Conservation (phyloP, 371 early-diverging fungal genomes). For the Mortierella sp. region DNA sequence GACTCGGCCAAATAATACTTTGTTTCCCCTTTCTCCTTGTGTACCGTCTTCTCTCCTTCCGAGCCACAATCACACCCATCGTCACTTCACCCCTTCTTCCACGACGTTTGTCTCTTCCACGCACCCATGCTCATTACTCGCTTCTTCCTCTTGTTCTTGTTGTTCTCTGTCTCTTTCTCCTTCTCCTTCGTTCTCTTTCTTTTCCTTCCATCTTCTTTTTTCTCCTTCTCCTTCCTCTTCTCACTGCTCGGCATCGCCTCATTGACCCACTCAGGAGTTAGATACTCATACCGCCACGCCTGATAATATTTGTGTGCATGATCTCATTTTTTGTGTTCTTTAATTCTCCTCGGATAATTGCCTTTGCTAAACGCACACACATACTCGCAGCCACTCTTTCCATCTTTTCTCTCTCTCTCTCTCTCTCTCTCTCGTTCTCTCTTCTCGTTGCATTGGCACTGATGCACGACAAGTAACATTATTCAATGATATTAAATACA, state of each 20-base stretch:
- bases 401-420: not conserved
- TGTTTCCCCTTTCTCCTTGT: slow-evolving; percentile 6
- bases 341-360: slow-evolving; percentile 11
- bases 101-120: not conserved
- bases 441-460: not conserved
- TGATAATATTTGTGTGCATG: not conserved
- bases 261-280: slow-evolving; percentile 9
- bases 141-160: slow-evolving; percentile 2
- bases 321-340: not conserved
- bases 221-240: not conserved
- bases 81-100: not conserved
- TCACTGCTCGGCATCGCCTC: not conserved
- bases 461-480: not conserved
- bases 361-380: not conserved
- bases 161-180: not conserved
- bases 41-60: not conserved
- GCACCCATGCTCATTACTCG: not conserved
- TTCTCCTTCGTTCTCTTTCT: not conserved
- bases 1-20: not conserved
- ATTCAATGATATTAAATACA: not conserved
- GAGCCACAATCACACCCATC: not conserved
- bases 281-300: slow-evolving; percentile 14
- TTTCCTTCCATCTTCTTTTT: too few species aligned
- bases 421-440: not conserved
- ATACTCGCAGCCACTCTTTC: not conserved